A percentile compares a stretch with the other conserved stretches of the same genome.
phyloP scores from a whole-genome alignment of 2,329 filamentous ascomycete genomes.

The Teratosphaeria destructans region DNA sequence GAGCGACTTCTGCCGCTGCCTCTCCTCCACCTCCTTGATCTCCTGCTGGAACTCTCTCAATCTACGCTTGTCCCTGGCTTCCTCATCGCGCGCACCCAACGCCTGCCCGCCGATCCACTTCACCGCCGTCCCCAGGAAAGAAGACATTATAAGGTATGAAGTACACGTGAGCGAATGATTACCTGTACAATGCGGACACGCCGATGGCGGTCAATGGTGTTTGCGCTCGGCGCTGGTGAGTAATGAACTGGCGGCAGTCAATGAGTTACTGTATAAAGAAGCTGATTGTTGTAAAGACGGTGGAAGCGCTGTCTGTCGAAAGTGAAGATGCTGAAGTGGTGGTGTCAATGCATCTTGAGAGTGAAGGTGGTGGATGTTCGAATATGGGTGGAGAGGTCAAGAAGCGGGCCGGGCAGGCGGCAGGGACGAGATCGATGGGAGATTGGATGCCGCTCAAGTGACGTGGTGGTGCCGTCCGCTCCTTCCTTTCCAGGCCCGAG shows the following conservation, averaged over 20 bases:
- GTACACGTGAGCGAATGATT: neutral
- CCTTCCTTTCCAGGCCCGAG: neutral
- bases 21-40: neutral
- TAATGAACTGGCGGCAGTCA: neutral
- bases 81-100: neutral
- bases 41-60: neutral
- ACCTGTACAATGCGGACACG: neutral
- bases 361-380: neutral
- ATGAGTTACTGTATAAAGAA: neutral
- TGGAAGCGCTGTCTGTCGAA: neutral
- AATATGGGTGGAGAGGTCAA: neutral
- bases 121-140: neutral
- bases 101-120: neutral
- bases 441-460: neutral
- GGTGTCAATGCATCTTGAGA: neutral
- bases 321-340: neutral
- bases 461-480: neutral
- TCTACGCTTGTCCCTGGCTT: neutral
- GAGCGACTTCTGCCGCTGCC: neutral
- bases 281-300: neutral
- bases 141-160: neutral
- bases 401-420: neutral
- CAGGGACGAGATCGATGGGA: neutral
- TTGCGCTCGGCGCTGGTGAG: neutral
- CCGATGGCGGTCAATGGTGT: neutral